A percentile compares a stretch with the other conserved stretches of the same genome.
These are phyloP conservation scores for Entomortierella parvispora DNA, from an alignment of 192 early-diverging fungal genomes.

Conservation along the genomic window DNA sequence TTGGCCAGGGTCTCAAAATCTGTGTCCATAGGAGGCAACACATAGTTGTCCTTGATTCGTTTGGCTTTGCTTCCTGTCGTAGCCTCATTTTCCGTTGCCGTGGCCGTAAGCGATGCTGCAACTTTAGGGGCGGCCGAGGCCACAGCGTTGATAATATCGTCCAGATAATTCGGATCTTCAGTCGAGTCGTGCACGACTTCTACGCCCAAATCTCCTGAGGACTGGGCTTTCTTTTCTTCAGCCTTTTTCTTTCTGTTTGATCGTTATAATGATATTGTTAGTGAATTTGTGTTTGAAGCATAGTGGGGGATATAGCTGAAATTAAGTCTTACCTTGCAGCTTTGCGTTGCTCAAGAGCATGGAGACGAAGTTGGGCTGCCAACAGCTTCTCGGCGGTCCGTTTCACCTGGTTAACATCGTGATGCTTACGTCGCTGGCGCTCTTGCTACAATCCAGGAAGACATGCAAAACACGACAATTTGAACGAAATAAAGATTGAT, in stretches of 20 bases:
- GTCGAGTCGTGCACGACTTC: slow-evolving; percentile 25
- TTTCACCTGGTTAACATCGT: slow-evolving; percentile 64
- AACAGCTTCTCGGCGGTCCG: slow-evolving; percentile 87
- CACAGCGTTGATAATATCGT: slow-evolving; percentile 6
- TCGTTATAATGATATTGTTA: background rate
- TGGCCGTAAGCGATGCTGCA: background rate
- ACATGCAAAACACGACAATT: too few species aligned
- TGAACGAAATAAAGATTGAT: background rate
- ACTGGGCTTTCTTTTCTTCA: slow-evolving; percentile 54
- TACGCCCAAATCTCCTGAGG: slow-evolving; percentile 15
- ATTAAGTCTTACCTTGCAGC: slow-evolving; percentile 44
- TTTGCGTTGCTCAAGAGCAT: slow-evolving; percentile 63
- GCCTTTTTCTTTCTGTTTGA: slow-evolving; percentile 32
- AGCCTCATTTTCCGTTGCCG: background rate
- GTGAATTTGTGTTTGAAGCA: slow-evolving; percentile 1
- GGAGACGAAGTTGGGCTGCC: slow-evolving; percentile 79
- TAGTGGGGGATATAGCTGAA: background rate
- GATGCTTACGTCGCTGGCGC: slow-evolving; percentile 61
- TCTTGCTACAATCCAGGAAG: slow-evolving; percentile 45
- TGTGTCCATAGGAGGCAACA: slow-evolving; percentile 59
- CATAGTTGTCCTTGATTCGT: slow-evolving; percentile 62
- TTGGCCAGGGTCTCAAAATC: slow-evolving; percentile 47
- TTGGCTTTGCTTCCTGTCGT: slow-evolving; percentile 33
- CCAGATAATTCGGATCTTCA: slow-evolving; percentile 18
- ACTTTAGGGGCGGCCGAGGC: background rate